Conservation (phyloP, 257 asterid genomes). For the Solanum acaule region DNA sequence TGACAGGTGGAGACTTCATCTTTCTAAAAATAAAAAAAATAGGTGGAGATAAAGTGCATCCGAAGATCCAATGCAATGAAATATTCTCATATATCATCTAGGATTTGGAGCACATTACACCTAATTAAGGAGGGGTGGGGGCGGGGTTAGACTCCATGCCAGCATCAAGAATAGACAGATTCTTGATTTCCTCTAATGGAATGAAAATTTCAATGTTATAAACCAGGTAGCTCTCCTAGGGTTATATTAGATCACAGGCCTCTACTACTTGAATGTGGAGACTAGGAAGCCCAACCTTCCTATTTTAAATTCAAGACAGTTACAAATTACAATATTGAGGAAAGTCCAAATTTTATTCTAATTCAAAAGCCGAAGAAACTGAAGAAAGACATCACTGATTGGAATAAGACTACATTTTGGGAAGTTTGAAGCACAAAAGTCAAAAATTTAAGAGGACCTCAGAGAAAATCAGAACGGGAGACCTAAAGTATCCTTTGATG, state of each 20-base stretch:
- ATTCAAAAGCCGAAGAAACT: background rate
- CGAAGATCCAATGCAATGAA: background rate
- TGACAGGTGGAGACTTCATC: background rate
- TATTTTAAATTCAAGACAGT: background rate
- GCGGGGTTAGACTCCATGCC: background rate
- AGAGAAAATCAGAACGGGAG: background rate
- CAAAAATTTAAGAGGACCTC: background rate
- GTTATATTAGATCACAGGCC: background rate
- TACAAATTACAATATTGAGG: background rate
- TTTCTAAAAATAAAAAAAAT: background rate
- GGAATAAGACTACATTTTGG: background rate
- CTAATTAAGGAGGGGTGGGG: background rate
- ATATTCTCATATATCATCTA: background rate
- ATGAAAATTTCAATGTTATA: background rate
- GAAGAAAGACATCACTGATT: background rate
- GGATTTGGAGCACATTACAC: background rate
- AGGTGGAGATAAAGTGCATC: background rate
- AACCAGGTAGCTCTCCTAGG: background rate
- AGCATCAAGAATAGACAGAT: background rate
- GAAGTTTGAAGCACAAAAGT: background rate
- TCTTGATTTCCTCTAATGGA: background rate
- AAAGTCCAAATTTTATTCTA: background rate
- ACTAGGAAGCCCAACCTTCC: background rate
- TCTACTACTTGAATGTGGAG: background rate
- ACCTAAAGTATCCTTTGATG: background rate